Conservation (phyloP, 257 asterid species). For the Solanum piurae region DNA sequence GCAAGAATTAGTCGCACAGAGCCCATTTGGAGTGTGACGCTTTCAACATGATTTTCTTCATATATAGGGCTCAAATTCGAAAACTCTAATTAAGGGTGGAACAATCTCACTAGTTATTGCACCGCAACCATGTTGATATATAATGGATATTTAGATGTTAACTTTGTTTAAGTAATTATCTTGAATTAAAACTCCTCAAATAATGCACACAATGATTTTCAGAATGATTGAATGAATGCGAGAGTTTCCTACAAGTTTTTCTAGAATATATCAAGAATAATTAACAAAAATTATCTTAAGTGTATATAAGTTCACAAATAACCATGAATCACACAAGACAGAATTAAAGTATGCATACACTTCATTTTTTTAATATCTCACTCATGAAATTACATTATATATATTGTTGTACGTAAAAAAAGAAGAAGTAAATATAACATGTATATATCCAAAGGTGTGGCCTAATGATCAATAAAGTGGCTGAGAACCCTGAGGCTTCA, state of each 20-base stretch:
- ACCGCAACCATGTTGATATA: too few relatives aligned
- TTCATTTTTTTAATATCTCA: not conserved
- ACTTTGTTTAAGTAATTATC: not conserved
- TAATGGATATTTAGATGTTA: not conserved
- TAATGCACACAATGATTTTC: not conserved
- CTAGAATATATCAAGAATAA: not conserved
- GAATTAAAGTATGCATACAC: not conserved
- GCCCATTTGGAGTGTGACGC: too few relatives aligned
- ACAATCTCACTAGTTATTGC: too few relatives aligned
- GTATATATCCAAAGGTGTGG: not conserved
- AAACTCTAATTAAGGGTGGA: not conserved
- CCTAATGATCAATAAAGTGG: rapidly evolving
- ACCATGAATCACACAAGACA: not conserved
- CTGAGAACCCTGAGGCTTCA: rapidly evolving
- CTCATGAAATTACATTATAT: not conserved
- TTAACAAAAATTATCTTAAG: not conserved
- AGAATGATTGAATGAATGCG: not conserved
- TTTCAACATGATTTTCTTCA: too few relatives aligned
- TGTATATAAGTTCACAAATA: not conserved
- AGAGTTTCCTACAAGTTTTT: not conserved
- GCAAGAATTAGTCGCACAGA: rapidly evolving
- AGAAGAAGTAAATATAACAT: too few relatives aligned
- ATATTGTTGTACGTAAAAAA: not conserved
- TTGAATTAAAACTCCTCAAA: not conserved
- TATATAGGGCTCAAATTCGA: rapidly evolving